Evolutionary conservation across 805 yeast genomes (phyloP).

Genomic region (Yarrowia osloensis): DNA sequence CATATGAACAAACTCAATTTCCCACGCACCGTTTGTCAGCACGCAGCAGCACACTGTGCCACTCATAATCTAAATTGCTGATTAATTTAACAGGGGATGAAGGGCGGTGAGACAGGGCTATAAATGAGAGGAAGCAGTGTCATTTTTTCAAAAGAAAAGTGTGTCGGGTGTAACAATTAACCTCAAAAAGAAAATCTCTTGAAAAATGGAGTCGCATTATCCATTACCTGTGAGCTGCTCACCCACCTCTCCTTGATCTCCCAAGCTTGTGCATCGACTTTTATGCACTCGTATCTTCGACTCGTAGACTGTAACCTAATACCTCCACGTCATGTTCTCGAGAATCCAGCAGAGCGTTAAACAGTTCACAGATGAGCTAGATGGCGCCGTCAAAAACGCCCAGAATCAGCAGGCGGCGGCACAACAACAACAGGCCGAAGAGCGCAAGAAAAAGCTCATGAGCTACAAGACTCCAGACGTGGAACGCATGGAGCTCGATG

Average conservation of each 20-base stretch:
- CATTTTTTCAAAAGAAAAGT: too few species aligned
- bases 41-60: neutral
- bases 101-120: neutral
- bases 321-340: conserved; percentile 50
- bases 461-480: conserved; percentile 35
- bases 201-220: too few species aligned
- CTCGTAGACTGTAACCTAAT: conserved; percentile 23
- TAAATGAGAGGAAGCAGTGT: too few species aligned
- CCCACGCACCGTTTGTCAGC: conserved; percentile 9
- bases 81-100: neutral
- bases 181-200: too few species aligned
- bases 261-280: neutral
- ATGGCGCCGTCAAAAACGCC: conserved; percentile 42
- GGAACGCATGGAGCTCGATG: conserved; percentile 34
- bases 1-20: conserved; percentile 17
- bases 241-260: neutral
- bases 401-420: conserved; percentile 33
- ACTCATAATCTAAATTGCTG: conserved; percentile 1
- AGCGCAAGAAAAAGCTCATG: conserved; percentile 35
- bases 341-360: conserved; percentile 64
- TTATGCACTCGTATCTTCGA: conserved; percentile 17
- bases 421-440: conserved; percentile 11
- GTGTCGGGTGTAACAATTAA: too few species aligned
- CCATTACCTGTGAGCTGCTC: too few species aligned
- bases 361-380: conserved; percentile 63